Base-by-base conservation (phyloP, 106 monocot species). In the Dendrobium officinale region DNA sequence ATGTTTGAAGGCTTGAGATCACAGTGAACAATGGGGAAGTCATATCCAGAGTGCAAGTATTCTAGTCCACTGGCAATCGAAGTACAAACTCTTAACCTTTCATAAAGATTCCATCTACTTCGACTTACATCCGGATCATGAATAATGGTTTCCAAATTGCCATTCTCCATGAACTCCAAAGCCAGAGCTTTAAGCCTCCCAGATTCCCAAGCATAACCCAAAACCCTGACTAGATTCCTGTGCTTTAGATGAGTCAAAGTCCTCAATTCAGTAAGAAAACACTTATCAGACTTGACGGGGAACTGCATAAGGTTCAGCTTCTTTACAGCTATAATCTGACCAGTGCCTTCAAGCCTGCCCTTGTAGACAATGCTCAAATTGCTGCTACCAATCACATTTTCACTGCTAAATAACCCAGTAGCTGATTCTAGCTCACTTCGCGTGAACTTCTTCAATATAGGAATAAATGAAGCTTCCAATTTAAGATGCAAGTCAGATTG, bases 1-100 rank as follows among this genome's bases (percentile, higher is more conserved):
- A 96, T 88, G 79, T 96, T 96, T 0, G 96, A 93, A 20, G 96
- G 96, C 77, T 96, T 96, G 76, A 96, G 81, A 81, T 96, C 96
- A 79, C 91, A 93, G 59, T 96, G 96, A 27, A 96, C 90, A 19
- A 93, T 85, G 5, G 96, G 91, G 80, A 90, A 87, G 49, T 86
- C 96, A 84, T 88, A 96, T 29, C 88, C 88, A 29, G 80, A 81
- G 67, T 96, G 96, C 87, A 96, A 78, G 77, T 96, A 96, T 54
- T 77, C 88, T 44, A 96, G 81, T 9, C 86, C 93, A 33, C 92
- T 83, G 1, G 93, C 93, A 67, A 92, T 87, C 1, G 90, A 88
- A 5, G 81, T 79, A 18, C 85, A 88, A 51, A 90, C 73, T 51
- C 85, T 77, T 74, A 96, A 78, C 77, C 96, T 85, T 79, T 93